These are phyloP conservation scores for Beauveria pseudobassiana DNA, from an alignment of 2,329 filamentous ascomycete species.

Conservation along the genomic window DNA sequence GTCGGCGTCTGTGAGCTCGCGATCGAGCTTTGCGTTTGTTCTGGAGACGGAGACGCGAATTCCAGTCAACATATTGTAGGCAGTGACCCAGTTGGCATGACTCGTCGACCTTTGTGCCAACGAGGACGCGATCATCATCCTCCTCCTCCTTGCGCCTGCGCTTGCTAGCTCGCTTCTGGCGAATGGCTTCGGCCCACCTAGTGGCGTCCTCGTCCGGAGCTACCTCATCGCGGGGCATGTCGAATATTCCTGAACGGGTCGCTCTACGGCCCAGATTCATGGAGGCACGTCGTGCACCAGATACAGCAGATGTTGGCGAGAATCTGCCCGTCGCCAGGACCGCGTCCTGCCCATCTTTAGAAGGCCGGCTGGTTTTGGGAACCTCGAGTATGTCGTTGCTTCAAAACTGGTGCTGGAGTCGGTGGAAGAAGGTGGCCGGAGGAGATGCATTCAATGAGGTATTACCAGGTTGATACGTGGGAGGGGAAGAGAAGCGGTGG, in stretches of 20 bases:
- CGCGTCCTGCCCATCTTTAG: slow-evolving; percentile 64
- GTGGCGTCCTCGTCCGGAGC: slow-evolving; percentile 83
- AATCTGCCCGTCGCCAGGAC: slow-evolving; percentile 71
- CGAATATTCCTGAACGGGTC: slow-evolving; percentile 72
- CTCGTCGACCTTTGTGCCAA: slow-evolving; percentile 96
- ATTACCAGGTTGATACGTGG: slow-evolving; percentile 33
- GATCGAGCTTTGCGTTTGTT: slow-evolving; percentile 93
- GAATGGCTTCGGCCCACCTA: slow-evolving; percentile 87
- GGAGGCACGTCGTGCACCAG: slow-evolving; percentile 66
- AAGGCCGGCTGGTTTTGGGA: slow-evolving; percentile 61
- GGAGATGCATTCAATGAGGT: slow-evolving; percentile 31
- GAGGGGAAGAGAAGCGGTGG: slow-evolving; percentile 13
- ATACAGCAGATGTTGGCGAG: slow-evolving; percentile 55
- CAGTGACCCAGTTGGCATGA: slow-evolving; percentile 94
- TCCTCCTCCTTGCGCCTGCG: slow-evolving; percentile 75
- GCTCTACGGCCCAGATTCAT: slow-evolving; percentile 71
- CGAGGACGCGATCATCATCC: slow-evolving; percentile 88
- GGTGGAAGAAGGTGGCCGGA: slow-evolving; percentile 45
- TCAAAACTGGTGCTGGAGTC: slow-evolving; percentile 40
- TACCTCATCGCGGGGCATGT: slow-evolving; percentile 75
- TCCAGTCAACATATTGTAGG: slow-evolving; percentile 99
- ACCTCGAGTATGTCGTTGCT: slow-evolving; percentile 86
- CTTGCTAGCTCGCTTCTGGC: slow-evolving; percentile 85
- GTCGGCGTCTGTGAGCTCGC: slow-evolving; percentile 81
- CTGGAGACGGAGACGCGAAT: slow-evolving; percentile 95